These are phyloP conservation scores for Calonectria henricotiae DNA, from an alignment of 2,329 filamentous ascomycete species.

Conservation along the genomic window DNA sequence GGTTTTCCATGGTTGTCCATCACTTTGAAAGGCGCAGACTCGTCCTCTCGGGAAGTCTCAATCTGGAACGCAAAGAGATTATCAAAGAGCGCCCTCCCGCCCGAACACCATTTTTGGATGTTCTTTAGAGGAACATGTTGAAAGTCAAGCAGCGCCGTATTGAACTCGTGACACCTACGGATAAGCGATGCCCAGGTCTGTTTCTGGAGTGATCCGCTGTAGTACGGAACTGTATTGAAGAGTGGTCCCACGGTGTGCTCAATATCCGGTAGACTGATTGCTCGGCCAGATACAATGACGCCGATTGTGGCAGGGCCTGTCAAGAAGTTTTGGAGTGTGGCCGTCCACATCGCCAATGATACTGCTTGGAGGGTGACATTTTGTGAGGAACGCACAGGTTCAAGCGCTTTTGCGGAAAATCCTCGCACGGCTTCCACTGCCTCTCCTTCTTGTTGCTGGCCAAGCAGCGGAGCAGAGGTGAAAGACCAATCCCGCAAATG, in stretches of 20 bases:
- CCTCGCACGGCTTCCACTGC: slow-evolving; percentile 40
- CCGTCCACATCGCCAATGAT: slow-evolving; percentile 82
- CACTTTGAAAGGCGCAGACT: slow-evolving; percentile 69
- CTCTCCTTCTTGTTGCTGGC: neutral
- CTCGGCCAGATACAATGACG: slow-evolving; percentile 84
- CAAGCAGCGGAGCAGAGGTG: slow-evolving; percentile 41
- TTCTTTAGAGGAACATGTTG: slow-evolving; percentile 83
- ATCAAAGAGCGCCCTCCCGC: slow-evolving; percentile 79
- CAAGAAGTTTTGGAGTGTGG: slow-evolving; percentile 71
- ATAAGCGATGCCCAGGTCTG: slow-evolving; percentile 76
- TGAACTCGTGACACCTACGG: slow-evolving; percentile 79
- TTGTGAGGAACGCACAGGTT: slow-evolving; percentile 70
- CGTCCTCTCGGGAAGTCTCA: slow-evolving; percentile 55
- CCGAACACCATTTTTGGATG: slow-evolving; percentile 84
- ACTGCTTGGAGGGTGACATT: slow-evolving; percentile 86
- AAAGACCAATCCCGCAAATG: slow-evolving; percentile 64
- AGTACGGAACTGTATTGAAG: slow-evolving; percentile 91
- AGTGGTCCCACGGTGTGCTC: slow-evolving; percentile 84
- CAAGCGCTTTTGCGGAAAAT: slow-evolving; percentile 64
- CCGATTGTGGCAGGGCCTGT: slow-evolving; percentile 74
- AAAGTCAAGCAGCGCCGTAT: slow-evolving; percentile 77
- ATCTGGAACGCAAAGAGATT: slow-evolving; percentile 87
- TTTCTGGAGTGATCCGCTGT: slow-evolving; percentile 62
- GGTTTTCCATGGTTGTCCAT: slow-evolving; percentile 66
- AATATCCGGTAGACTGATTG: slow-evolving; percentile 77